Evolutionary conservation across 2,329 filamentous ascomycete species (phyloP).

Genomic region (Stachybotrys elegans): DNA sequence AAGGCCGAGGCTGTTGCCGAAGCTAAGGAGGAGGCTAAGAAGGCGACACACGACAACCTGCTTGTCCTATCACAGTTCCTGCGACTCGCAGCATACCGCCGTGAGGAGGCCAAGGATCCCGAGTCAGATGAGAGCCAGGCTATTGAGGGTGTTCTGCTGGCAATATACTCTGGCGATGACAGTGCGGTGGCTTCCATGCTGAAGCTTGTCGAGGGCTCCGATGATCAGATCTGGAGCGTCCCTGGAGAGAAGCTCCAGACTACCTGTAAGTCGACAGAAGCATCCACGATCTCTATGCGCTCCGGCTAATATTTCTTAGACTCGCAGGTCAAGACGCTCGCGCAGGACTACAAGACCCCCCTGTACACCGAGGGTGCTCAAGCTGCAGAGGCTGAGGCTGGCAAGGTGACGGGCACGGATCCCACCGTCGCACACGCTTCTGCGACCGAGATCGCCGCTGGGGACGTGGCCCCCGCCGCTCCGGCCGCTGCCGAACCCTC

Average conservation of each 20-base stretch:
- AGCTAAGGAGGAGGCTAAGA: constrained; percentile 43
- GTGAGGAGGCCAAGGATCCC: constrained; percentile 62
- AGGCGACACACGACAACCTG: constrained; percentile 59
- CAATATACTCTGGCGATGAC: constrained; percentile 75
- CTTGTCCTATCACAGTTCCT: constrained; percentile 74
- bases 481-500: constrained; percentile 31
- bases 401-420: constrained; percentile 44
- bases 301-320: constrained; percentile 22
- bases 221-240: constrained; percentile 62
- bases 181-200: constrained; percentile 68
- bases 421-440: constrained; percentile 63
- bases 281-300: not conserved
- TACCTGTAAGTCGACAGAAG: constrained; percentile 57
- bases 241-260: constrained; percentile 60
- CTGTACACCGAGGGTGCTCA: constrained; percentile 25
- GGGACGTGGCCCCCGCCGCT: constrained; percentile 35
- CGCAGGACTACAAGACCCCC: constrained; percentile 46
- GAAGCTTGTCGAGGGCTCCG: constrained; percentile 69
- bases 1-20: constrained; percentile 50
- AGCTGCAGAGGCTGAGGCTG: constrained; percentile 25
- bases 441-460: constrained; percentile 60
- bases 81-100: constrained; percentile 70
- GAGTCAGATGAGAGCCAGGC: constrained; percentile 69
- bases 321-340: constrained; percentile 36
- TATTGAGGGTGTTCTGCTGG: constrained; percentile 72